These are phyloP conservation scores for Detonula confervacea DNA, from an alignment of 352 stramenopile genomes.

Conservation along the genomic window DNA sequence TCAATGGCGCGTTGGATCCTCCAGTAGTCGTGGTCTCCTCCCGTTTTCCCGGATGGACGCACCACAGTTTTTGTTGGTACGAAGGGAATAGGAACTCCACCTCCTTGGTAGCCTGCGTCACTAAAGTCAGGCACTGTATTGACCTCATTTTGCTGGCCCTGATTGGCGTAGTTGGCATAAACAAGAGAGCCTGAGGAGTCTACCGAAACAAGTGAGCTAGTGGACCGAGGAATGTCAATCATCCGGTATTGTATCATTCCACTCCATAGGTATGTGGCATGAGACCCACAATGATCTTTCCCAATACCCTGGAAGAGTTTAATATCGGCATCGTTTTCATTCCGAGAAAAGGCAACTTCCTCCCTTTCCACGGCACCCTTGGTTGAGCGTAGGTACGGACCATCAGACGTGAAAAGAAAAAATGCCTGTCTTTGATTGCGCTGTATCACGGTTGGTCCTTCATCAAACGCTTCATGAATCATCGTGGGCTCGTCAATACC, in stretches of 20 bases:
- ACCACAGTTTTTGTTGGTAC: too few species aligned
- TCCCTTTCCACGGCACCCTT: not conserved
- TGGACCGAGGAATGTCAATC: not conserved
- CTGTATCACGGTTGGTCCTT: not conserved
- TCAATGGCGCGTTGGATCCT: too few species aligned
- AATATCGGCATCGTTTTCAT: not conserved
- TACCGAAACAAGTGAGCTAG: too few species aligned
- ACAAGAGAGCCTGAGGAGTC: too few species aligned
- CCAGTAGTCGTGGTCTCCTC: too few species aligned
- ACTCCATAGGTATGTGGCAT: not conserved
- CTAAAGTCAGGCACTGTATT: too few species aligned
- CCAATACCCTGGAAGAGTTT: constrained; percentile 21
- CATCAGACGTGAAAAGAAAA: constrained; percentile 33
- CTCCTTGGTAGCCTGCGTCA: too few species aligned
- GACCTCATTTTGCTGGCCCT: too few species aligned
- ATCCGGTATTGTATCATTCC: not conserved
- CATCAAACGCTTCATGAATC: constrained; percentile 14
- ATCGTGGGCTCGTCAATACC: constrained; percentile 21
- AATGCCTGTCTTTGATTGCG: constrained; percentile 9
- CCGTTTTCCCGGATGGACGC: too few species aligned
- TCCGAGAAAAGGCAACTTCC: constrained; percentile 2
- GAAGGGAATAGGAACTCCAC: too few species aligned
- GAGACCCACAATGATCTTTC: not conserved
- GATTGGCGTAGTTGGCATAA: too few species aligned
- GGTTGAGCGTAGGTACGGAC: constrained; percentile 26